Percentiles rank a stretch among this genome's conserved stretches.
Conservation (phyloP, 805 yeast genomes). For the Cyberlindnera misumaiensis region DNA sequence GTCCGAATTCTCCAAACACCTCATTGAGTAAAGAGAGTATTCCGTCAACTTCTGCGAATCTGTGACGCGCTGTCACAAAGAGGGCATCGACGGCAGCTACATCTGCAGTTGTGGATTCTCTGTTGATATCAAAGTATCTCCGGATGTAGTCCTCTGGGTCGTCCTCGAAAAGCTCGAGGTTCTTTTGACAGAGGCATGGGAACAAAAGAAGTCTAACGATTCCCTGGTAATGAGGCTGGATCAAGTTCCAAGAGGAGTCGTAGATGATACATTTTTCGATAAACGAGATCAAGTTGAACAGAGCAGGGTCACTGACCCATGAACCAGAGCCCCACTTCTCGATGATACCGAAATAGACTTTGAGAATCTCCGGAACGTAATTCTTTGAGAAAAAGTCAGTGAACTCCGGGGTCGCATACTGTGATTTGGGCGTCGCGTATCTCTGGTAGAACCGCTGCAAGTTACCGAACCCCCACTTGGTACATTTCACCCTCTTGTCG, state of each 20-base stretch:
- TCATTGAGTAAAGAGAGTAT: slow-evolving; percentile 51
- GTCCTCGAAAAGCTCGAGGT: slow-evolving; percentile 67
- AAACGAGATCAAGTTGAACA: slow-evolving; percentile 62
- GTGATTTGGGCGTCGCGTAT: slow-evolving; percentile 33
- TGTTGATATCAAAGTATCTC: slow-evolving; percentile 55
- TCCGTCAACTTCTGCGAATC: slow-evolving; percentile 50
- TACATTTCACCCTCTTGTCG: slow-evolving; percentile 57
- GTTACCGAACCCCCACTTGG: slow-evolving; percentile 87
- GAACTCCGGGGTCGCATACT: slow-evolving; percentile 41
- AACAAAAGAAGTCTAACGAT: slow-evolving; percentile 64
- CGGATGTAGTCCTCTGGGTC: slow-evolving; percentile 89
- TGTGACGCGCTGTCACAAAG: slow-evolving; percentile 47
- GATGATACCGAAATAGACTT: slow-evolving; percentile 47
- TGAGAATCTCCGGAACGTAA: slow-evolving; percentile 65
- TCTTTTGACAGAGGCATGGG: slow-evolving; percentile 70
- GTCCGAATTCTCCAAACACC: slow-evolving; percentile 31
- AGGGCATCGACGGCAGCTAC: slow-evolving; percentile 74
- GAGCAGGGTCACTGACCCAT: slow-evolving; percentile 63
- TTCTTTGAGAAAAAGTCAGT: slow-evolving; percentile 44
- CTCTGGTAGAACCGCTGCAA: slow-evolving; percentile 62
- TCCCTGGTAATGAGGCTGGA: slow-evolving; percentile 59
- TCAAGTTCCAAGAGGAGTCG: slow-evolving; percentile 46
- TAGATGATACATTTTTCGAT: slow-evolving; percentile 52
- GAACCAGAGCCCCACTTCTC: slow-evolving; percentile 32
- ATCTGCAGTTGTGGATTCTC: slow-evolving; percentile 66